These are phyloP conservation scores for Globisporangium nunn DNA, from an alignment of 352 stramenopile species.

Conservation along the genomic window DNA sequence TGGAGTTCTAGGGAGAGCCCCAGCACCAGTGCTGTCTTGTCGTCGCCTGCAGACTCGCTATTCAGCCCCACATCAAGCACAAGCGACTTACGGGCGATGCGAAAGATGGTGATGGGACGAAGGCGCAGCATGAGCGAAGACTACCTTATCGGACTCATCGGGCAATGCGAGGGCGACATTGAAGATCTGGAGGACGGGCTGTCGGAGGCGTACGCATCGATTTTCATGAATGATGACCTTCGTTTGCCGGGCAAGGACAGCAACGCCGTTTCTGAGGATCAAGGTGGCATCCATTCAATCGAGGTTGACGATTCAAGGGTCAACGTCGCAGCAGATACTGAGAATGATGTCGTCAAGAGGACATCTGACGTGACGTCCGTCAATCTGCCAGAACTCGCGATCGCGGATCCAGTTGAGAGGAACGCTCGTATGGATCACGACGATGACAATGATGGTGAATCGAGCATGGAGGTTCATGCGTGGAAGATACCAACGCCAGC, in stretches of 20 bases:
- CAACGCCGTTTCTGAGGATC: background rate
- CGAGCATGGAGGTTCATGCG: background rate
- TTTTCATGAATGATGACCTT: conserved; percentile 1
- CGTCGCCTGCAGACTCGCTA: background rate
- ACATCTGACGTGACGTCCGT: too few relatives aligned
- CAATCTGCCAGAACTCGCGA: too few relatives aligned
- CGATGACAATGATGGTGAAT: background rate
- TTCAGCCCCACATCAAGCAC: background rate
- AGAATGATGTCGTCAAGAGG: too few relatives aligned
- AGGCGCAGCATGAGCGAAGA: conserved; percentile 14
- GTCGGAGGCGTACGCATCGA: conserved; percentile 10
- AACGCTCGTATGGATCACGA: background rate
- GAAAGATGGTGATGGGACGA: conserved; percentile 9
- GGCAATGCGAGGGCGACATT: conserved; percentile 12
- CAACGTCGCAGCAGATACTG: too few relatives aligned
- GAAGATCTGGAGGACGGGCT: conserved; percentile 14
- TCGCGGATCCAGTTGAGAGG: background rate
- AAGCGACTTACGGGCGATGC: conserved; percentile 4
- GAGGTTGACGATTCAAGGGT: background rate
- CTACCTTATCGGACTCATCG: conserved; percentile 8
- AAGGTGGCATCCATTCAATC: too few relatives aligned
- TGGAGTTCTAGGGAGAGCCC: background rate
- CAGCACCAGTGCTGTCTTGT: too few relatives aligned
- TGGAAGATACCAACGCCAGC: background rate
- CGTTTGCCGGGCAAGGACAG: background rate